Percentiles rank a stretch among this genome's conserved stretches.
These are phyloP conservation scores for Simmondsia chinensis DNA, from an alignment of 148 eudicot genomes.

Conservation along the genomic window DNA sequence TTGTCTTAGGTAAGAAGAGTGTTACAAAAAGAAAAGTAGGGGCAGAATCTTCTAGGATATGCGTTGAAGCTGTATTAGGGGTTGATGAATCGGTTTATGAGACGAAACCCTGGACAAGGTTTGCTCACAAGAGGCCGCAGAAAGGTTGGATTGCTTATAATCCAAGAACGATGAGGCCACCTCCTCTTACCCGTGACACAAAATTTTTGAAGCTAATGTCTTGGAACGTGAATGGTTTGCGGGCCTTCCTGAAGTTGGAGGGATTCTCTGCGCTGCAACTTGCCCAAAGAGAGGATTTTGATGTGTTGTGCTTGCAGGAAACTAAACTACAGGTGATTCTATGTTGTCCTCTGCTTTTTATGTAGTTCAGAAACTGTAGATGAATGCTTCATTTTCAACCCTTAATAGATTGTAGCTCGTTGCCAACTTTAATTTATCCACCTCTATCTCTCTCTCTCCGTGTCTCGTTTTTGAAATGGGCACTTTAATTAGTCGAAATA, in stretches of 20 bases:
- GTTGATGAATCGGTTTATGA: constrained; percentile 21
- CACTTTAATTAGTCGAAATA: too few species aligned
- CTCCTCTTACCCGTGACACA: constrained; percentile 47
- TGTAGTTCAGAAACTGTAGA: too few species aligned
- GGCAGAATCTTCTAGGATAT: constrained; percentile 23
- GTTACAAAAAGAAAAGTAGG: constrained; percentile 25
- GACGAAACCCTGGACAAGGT: constrained; percentile 77
- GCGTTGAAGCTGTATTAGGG: constrained; percentile 23
- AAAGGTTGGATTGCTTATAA: constrained; percentile 82
- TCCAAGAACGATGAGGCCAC: constrained; percentile 85
- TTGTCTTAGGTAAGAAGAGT: constrained; percentile 14
- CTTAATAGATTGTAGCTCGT: too few species aligned
- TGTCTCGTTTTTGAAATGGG: too few species aligned
- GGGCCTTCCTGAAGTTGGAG: constrained; percentile 73
- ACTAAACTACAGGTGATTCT: constrained; percentile 93
- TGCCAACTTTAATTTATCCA: too few species aligned
- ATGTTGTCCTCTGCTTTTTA: too few species aligned
- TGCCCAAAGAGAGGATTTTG: constrained; percentile 87
- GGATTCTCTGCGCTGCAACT: constrained; percentile 68
- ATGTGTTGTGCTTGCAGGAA: constrained; percentile 94
- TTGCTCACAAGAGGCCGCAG: constrained; percentile 94
- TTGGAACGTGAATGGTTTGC: constrained; percentile 96
- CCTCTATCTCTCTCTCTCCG: too few species aligned
- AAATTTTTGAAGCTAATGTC: constrained; percentile 65
- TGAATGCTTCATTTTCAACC: too few species aligned